These are phyloP conservation scores for Kwoniella dejecticola DNA, from an alignment of 768 basidiomycete genomes.

Conservation along the genomic window DNA sequence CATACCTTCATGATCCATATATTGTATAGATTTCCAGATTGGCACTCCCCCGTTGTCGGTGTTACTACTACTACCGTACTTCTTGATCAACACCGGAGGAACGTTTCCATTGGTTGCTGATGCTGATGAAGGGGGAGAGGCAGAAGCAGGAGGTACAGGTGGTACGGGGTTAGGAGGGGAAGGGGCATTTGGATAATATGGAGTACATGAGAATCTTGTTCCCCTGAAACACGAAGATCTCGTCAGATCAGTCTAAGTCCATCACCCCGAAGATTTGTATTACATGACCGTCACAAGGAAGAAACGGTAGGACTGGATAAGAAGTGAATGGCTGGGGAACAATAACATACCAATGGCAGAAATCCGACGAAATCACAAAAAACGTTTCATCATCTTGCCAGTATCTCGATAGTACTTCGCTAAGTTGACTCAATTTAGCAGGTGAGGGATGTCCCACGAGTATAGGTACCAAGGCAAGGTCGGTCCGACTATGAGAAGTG, in stretches of 20 bases:
- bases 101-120: too few species aligned
- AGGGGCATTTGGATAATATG: conserved; percentile 49
- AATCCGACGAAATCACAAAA: conserved; percentile 90
- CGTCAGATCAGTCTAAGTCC: too few species aligned
- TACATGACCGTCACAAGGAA: neutral
- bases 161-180: conserved; percentile 41
- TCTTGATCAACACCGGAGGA: conserved; percentile 31
- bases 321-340: neutral
- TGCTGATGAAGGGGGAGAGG: conserved; percentile 21
- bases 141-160: conserved; percentile 38
- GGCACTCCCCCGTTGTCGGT: conserved; percentile 57
- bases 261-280: too few species aligned
- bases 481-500: conserved; percentile 45
- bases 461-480: conserved; percentile 84
- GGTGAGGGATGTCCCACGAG: conserved; percentile 69
- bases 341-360: conserved; percentile 85
- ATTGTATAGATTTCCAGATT: conserved; percentile 79
- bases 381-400: conserved; percentile 76
- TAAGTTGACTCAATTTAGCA: conserved; percentile 66
- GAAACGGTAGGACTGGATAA: neutral
- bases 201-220: conserved; percentile 49
- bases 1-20: conserved; percentile 86
- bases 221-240: too few species aligned
- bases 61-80: conserved; percentile 12
- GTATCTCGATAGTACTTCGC: conserved; percentile 72